Base-by-base conservation (phyloP, 306 rosid species). In the Nissolia schottii region DNA sequence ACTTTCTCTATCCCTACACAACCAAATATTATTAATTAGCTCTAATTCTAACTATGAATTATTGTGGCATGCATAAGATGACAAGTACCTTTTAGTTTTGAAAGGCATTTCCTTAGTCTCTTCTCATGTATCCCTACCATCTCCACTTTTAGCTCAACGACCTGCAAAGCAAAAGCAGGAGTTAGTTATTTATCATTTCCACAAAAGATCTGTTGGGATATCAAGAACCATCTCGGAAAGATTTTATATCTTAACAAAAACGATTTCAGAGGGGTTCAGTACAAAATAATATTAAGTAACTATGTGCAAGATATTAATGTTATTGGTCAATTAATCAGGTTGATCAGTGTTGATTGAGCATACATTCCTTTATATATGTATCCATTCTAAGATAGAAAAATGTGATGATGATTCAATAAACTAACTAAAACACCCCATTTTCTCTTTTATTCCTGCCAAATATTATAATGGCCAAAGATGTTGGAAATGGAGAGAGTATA, bases 111-210 rank as follows among this genome's bases (percentile, higher is more conserved):
- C 82, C 98, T 81, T 6, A 92, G 77, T 77, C 96, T 84, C 71
- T 82, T 92, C 87, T 92, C 98, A 29, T 92, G 96, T 76, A 92
- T 80, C 60, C 93, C 90, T 2, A 87, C 96, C 98, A 92, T 92
- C 77, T 92, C 96, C 71, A 92, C 98, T 85, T 92, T 92, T 74
- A 92, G 64, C 65, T 90, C 98, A 34, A 92, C 96, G 20, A 74
- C 81, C 98, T 92, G 90, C 77, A 78, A 63, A 65, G 8, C 7
- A 23, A 27, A 66, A 67, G n/a, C n/a, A n/a, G n/a, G n/a, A n/a
- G n/a, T n/a, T n/a, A n/a, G n/a, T n/a, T n/a, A n/a, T n/a, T n/a
- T n/a, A n/a, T n/a, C n/a, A n/a, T n/a, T n/a, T n/a, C n/a, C n/a
- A n/a, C n/a, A n/a, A n/a, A n/a, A n/a, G n/a, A n/a, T n/a, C n/a